Evolutionary conservation across 805 yeast genomes (phyloP), one percentile per base, ranked within the genome.

Genomic region (Nakazawaea molendinolei): DNA sequence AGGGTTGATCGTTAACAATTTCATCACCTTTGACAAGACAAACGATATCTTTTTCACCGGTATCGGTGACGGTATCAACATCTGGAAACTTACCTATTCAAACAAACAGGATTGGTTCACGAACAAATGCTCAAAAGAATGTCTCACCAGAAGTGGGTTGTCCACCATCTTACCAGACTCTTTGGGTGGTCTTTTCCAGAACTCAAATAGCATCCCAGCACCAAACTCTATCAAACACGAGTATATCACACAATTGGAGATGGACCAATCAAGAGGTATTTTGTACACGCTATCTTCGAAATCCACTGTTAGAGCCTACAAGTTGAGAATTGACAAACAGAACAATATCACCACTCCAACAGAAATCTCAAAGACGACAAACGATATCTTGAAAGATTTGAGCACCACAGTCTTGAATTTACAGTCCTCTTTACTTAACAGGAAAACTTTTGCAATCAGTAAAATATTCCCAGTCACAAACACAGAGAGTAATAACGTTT

Each of bases 61-160:
- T n/a, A 71, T 70, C 27, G 76, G 79, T 15, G 86, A 84, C 45
- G 90, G 87, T 2, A 60, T 67, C 24, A 77, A 89, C 47, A 67
- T 92, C 28, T 92, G 96, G 95, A 90, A 86, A 52, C 63, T 92
- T 37, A 79, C 76, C 41, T 92, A 92, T 53, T 72, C 89, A 5
- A 82, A 79, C 45, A 72, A 82, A 18, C 92, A 86, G 32, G 80
- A 85, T 37, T 90, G 95, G 85, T 86, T 86, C 53, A 76, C 79
- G 44, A 80, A 84, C 50, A 83, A 79, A 48, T 84, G 95, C 51
- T 76, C 76, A 47, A 87, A 87, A 55, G 76, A 80, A 27, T 86
- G 97, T 54, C 68, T 85, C 38, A 86, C 97, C 29, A 77, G 75
- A 58, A 74, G 74, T 45, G 78, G 67, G 0, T 56, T 79, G 28